Evolutionary conservation across 2,329 filamentous ascomycete species (phyloP), one percentile per base, ranked within the genome.

Genomic region (Truncatella angustata): DNA sequence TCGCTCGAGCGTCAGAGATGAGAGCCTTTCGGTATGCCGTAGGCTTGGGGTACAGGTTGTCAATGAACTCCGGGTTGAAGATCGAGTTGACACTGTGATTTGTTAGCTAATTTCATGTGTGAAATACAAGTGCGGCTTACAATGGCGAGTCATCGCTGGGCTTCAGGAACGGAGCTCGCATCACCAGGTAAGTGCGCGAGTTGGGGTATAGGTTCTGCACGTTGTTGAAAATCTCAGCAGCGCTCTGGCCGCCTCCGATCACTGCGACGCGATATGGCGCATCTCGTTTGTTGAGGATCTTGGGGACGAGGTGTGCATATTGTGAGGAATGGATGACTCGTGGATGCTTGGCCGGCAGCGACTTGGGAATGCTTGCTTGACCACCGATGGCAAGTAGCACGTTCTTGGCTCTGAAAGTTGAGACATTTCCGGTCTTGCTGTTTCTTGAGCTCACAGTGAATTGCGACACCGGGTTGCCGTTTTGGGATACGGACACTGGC

Each of bases 141-240:
- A 97, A 97, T 16, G 93, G 94, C 50, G 91, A 96, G 69, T 97
- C 94, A 66, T 99, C 93, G 65, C 91, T 96, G 1, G 93, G 93
- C 61, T 88, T 85, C 54, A 99, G 73, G 52, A 93, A 91, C 57
- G 91, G 84, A 37, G 87, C 86, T 60, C 90, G 86, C 77, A 96
- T 93, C 54, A 97, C 75, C 52, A 99, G 73, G 32, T 78, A 82
- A 0, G 91, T 92, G 61, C 82, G 80, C 24, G 88, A 85, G 66
- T 93, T 91, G 35, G 91, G 91, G 67, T 95, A 97, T 43, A 90
- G 76, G 35, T 76, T 79, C 63, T 93, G 88, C 46, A 97, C 74
- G 69, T 96, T 92, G 73, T 90, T 88, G 75, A 95, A 97, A 63
- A 97, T 96, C 75, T 99, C 93, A 9, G 93, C 93, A 2, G 91